Percentiles rank a stretch among this genome's conserved stretches.
Evolutionary conservation across 306 rosid species (phyloP).

Genomic region (Cucurbita pepo): DNA sequence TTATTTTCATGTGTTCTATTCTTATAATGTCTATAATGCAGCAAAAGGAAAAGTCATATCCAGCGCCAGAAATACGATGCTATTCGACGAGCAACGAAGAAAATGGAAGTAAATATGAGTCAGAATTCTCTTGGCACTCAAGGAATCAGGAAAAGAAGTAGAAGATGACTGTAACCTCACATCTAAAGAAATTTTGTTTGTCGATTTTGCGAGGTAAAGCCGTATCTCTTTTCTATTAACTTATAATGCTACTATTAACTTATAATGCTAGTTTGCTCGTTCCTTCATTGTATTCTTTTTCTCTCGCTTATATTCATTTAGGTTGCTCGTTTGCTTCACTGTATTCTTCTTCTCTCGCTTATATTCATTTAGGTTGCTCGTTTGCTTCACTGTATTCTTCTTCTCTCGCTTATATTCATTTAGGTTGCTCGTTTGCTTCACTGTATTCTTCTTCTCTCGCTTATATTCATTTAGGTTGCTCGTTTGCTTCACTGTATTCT

Average conservation of each 20-base stretch:
- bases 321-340: background rate
- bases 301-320: background rate
- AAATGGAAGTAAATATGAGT: constrained; percentile 39
- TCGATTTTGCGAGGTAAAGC: constrained; percentile 8
- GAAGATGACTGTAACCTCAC: constrained; percentile 26
- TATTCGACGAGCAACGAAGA: constrained; percentile 46
- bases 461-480: background rate
- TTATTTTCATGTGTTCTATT: background rate
- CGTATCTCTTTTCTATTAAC: background rate
- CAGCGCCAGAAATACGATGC: constrained; percentile 60
- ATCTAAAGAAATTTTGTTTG: background rate
- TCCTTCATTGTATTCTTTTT: background rate
- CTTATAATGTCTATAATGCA: constrained; percentile 8
- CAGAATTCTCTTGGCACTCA: constrained; percentile 21
- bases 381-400: background rate
- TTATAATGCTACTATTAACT: too few species aligned
- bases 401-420: background rate
- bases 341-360: background rate
- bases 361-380: background rate
- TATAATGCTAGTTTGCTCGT: background rate
- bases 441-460: background rate
- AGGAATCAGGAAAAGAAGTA: constrained; percentile 32
- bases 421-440: background rate
- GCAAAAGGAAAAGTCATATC: constrained; percentile 39
- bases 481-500: background rate